A percentile compares a stretch with the other conserved stretches of the same genome.
Evolutionary conservation across 2,329 filamentous ascomycete species (phyloP).

Genomic region (Blastomyces silverae): DNA sequence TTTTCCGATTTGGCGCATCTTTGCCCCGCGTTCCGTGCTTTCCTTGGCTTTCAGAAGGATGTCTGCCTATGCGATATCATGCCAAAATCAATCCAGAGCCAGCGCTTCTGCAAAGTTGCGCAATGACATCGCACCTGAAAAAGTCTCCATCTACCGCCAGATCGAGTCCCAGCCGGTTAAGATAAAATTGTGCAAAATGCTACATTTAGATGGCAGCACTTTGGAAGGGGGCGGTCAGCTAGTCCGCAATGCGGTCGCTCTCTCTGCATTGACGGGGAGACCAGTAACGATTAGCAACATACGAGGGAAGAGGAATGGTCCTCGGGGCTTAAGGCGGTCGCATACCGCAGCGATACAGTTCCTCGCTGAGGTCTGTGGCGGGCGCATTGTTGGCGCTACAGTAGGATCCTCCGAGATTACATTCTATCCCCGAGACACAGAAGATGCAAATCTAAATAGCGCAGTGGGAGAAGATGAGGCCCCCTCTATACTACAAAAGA

Average conservation of each 20-base stretch:
- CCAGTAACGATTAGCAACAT: slow-evolving; percentile 49
- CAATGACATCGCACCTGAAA: background rate
- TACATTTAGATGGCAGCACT: slow-evolving; percentile 49
- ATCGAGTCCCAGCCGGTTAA: background rate
- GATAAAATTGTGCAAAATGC: slow-evolving; percentile 10
- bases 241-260: slow-evolving; percentile 50
- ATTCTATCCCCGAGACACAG: slow-evolving; percentile 28
- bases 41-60: background rate
- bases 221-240: slow-evolving; percentile 59
- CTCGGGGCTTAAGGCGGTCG: slow-evolving; percentile 52
- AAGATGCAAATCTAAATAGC: background rate
- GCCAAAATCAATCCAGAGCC: background rate
- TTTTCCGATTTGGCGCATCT: background rate
- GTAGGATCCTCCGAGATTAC: slow-evolving; percentile 34
- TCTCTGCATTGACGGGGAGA: slow-evolving; percentile 48
- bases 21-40: background rate
- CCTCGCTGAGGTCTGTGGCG: slow-evolving; percentile 46
- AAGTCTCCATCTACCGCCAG: background rate
- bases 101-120: background rate
- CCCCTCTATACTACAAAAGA: slow-evolving; percentile 8
- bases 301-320: slow-evolving; percentile 46
- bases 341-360: slow-evolving; percentile 52
- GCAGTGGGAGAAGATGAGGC: background rate
- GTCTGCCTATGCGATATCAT: background rate
- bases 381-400: slow-evolving; percentile 33